phyloP scores from a whole-genome alignment of 805 yeast species.

The Candida ovalis region DNA sequence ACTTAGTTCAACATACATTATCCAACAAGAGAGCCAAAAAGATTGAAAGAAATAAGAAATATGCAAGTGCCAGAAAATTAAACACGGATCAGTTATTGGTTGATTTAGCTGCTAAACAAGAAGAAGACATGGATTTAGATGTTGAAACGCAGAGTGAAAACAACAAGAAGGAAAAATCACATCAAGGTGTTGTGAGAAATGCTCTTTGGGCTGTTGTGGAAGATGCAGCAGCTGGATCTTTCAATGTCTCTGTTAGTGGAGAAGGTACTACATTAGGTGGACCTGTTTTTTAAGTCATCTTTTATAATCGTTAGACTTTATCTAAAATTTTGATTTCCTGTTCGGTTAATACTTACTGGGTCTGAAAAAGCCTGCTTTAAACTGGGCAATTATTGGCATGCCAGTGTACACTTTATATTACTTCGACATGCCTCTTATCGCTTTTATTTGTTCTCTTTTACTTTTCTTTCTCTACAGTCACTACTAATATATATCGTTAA shows the following conservation, averaged over 20 bases:
- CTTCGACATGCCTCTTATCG: no score
- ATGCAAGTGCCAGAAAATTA: slow-evolving; percentile 53
- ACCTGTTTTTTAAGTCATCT: slow-evolving; percentile 34
- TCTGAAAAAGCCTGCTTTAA: no score
- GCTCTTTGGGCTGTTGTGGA: slow-evolving; percentile 73
- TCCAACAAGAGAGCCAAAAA: slow-evolving; percentile 78
- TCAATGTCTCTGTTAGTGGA: slow-evolving; percentile 39
- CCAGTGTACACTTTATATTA: no score
- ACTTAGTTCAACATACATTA: slow-evolving; percentile 53
- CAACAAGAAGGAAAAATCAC: slow-evolving; percentile 20
- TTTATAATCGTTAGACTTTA: no score
- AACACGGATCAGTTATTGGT: slow-evolving; percentile 38
- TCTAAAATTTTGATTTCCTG: no score
- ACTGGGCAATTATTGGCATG: no score
- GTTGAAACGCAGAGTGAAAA: slow-evolving; percentile 21
- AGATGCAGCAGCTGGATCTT: slow-evolving; percentile 46
- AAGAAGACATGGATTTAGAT: slow-evolving; percentile 48
- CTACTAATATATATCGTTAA: no score
- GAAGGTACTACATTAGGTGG: slow-evolving; percentile 86
- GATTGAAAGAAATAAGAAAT: slow-evolving; percentile 73
- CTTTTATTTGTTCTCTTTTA: no score
- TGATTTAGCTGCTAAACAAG: slow-evolving; percentile 47
- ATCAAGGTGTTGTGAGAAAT: slow-evolving; percentile 45
- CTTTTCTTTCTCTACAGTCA: no score
- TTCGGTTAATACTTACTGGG: no score